Evolutionary conservation across 371 early-diverging fungal species (phyloP), one percentile per base, ranked within the genome.

Genomic region (Massospora cicadina): DNA sequence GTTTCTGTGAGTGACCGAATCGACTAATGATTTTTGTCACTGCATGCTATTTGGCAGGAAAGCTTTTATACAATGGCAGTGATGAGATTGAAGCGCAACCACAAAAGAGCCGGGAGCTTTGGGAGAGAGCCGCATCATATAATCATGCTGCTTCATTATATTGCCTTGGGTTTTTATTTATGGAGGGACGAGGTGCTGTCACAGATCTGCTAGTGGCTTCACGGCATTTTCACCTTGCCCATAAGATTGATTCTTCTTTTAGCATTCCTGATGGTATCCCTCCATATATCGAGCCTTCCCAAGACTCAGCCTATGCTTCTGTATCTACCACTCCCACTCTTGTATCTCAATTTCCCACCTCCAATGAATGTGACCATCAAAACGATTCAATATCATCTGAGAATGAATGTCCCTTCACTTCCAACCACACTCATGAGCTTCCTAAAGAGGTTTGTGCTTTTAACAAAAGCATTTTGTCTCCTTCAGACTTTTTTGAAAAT

Each of bases 121-220:
- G 58, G 58, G 7, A 12, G 28, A 3, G 26, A n/a, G 58, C 58
- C 23, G 28, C 25, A 10, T 3, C 7, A 57, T 57, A 57, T n/a
- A 57, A 57, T 26, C 58, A 57, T 57, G 58, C 58, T 57, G 25
- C 58, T n/a, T 57, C 58, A 13, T n/a, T 23, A 12, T 57, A 57
- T 57, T 12, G 28, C 23, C 26, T 57, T 23, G 58, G 25, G 17
- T 30, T 60, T 60, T n/a, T 26, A 30, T 60, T 10, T n/a, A 60
- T 28, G 23, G 28, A 60, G 30, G 23, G 60, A 10, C 13, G 21
- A 60, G 29, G 23, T 43, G 43, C 17, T 17, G 43, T 17, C 5
- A 43, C 17, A 43, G 43, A 43, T 43, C 5, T 17, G 10, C 10
- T 43, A 17, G 43, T 10, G 17, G 43, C 43, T 43, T 43, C 43